Conservation (phyloP, 2,329 filamentous ascomycete genomes). For the Tolypocladium nubicola region DNA sequence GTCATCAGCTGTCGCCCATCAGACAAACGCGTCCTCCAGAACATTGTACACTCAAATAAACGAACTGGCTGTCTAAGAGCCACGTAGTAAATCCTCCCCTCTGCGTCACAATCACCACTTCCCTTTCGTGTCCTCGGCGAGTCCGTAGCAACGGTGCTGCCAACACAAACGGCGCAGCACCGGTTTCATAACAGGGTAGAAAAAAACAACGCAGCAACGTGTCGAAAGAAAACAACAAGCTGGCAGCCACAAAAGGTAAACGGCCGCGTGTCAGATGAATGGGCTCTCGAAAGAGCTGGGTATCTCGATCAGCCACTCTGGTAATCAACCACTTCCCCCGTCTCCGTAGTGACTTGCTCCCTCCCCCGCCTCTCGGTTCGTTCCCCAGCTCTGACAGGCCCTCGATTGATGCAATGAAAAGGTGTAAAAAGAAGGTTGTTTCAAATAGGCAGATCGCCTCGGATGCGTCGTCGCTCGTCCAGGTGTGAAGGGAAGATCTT, state of each 20-base stretch:
- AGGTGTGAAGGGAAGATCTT: slow-evolving; percentile 11
- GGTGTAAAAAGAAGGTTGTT: background rate
- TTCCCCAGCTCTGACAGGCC: background rate
- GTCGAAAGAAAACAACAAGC: slow-evolving; percentile 7
- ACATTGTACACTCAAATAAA: background rate
- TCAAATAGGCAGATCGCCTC: slow-evolving; percentile 9
- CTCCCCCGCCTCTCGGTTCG: slow-evolving; percentile 1
- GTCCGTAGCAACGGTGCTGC: background rate
- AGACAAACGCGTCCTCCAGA: background rate
- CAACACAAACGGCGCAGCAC: background rate
- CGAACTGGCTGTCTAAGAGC: background rate
- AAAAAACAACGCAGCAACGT: slow-evolving; percentile 1
- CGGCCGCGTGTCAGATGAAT: slow-evolving; percentile 21
- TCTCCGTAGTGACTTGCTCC: background rate
- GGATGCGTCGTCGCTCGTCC: slow-evolving; percentile 15
- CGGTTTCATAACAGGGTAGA: background rate
- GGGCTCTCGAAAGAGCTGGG: slow-evolving; percentile 27
- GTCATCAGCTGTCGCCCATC: background rate
- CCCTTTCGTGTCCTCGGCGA: background rate
- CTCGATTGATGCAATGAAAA: background rate
- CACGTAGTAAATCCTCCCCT: background rate
- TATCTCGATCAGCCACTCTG: slow-evolving; percentile 25
- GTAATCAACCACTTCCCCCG: slow-evolving; percentile 4
- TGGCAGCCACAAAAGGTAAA: slow-evolving; percentile 10
- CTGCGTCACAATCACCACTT: background rate